A percentile compares a stretch with the other conserved stretches of the same genome.
phyloP scores from a whole-genome alignment of 2,329 filamentous ascomycete genomes.

The Verticillium zaregamsianum region DNA sequence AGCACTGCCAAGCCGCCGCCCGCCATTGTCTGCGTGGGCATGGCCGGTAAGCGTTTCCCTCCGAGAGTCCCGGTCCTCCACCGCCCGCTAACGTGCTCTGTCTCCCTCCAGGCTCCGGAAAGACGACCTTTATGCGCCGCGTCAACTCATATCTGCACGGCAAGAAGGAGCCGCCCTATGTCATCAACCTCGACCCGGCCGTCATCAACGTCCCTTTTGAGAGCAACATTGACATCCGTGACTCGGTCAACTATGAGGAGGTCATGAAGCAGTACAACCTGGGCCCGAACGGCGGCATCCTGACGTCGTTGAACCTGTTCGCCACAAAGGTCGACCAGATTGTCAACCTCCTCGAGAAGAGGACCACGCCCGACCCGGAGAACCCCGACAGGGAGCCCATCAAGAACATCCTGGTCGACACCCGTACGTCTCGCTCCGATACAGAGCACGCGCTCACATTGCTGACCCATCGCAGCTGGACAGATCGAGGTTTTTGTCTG shows the following conservation, averaged over 20 bases:
- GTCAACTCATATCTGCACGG: constrained; percentile 90
- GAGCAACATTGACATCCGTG: constrained; percentile 96
- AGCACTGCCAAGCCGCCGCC: constrained; percentile 51
- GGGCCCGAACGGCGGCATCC: constrained; percentile 92
- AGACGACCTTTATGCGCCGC: constrained; percentile 99
- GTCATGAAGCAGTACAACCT: constrained; percentile 99
- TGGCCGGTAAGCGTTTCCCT: constrained; percentile 64
- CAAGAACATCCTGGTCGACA: constrained; percentile 87
- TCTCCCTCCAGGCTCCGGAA: constrained; percentile 69
- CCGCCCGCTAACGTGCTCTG: constrained; percentile 5
- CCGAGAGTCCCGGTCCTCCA: background rate
- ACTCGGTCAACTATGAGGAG: constrained; percentile 98
- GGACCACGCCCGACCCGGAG: constrained; percentile 60
- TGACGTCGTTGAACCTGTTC: constrained; percentile 94
- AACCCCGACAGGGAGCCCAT: constrained; percentile 60
- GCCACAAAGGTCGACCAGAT: constrained; percentile 98
- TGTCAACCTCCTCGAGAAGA: constrained; percentile 82
- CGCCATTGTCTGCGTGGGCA: constrained; percentile 90
- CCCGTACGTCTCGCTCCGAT: constrained; percentile 42
- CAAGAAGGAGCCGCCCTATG: constrained; percentile 79
- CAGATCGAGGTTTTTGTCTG: constrained; percentile 99
- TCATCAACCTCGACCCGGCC: constrained; percentile 94
- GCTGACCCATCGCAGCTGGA: constrained; percentile 45
- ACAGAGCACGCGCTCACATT: background rate
- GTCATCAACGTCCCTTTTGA: constrained; percentile 93